Percentiles rank a stretch among this genome's conserved stretches.
Evolutionary conservation across 495 filamentous ascomycete species (phyloP).

Genomic region (Penicillium pancosmium): DNA sequence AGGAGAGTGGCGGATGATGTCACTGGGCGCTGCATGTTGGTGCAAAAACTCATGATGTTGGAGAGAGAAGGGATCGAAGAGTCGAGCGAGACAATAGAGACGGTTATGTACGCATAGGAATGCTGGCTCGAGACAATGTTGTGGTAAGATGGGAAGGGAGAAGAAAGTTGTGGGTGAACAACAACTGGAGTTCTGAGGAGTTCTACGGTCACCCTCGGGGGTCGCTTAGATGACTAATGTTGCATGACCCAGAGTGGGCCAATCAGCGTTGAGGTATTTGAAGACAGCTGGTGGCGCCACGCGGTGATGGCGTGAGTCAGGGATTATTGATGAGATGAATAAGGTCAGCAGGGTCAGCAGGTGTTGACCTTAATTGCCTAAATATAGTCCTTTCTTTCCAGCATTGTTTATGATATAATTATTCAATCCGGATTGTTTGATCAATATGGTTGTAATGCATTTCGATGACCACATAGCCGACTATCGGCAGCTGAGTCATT

Average conservation of each 20-base stretch:
- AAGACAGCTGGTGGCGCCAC: constrained; percentile 45
- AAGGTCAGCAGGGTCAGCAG: background rate
- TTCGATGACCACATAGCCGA: background rate
- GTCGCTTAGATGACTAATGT: constrained; percentile 25
- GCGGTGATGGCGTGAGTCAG: background rate
- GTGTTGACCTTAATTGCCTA: background rate
- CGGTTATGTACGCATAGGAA: constrained; percentile 22
- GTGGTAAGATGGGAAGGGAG: constrained; percentile 9
- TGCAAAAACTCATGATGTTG: constrained; percentile 41
- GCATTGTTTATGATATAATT: background rate
- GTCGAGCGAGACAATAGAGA: constrained; percentile 9
- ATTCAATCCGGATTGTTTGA: background rate
- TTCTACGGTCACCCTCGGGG: constrained; percentile 21
- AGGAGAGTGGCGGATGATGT: constrained; percentile 60
- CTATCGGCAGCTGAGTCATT: constrained; percentile 28
- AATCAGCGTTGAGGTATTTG: constrained; percentile 51
- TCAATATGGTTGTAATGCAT: background rate
- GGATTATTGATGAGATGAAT: background rate
- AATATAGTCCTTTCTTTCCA: background rate
- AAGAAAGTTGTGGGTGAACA: constrained; percentile 13
- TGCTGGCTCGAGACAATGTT: constrained; percentile 9
- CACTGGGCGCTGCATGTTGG: constrained; percentile 42
- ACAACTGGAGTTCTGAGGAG: constrained; percentile 7
- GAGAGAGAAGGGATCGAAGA: constrained; percentile 24
- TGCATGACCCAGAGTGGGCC: constrained; percentile 31